Percentiles rank a stretch among this genome's conserved stretches.
These are phyloP conservation scores for Hydrangea macrophylla DNA, from an alignment of 148 eudicot species.

Conservation along the genomic window DNA sequence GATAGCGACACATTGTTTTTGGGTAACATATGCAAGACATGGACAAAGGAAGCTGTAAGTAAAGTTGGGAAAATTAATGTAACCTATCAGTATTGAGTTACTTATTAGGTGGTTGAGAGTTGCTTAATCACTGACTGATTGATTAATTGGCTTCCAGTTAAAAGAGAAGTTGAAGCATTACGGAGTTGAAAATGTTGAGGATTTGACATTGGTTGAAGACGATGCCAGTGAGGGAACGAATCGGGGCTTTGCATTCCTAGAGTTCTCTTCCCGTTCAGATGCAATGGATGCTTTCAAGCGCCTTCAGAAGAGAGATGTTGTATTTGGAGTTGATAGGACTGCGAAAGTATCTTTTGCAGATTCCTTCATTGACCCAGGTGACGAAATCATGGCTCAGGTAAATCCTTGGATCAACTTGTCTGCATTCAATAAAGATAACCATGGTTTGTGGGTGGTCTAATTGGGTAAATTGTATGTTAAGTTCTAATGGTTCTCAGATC, in stretches of 20 bases:
- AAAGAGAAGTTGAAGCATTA: constrained; percentile 77
- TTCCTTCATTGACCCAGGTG: constrained; percentile 95
- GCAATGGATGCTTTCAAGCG: constrained; percentile 99
- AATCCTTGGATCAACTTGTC: constrained; percentile 21
- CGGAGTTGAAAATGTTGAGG: constrained; percentile 85
- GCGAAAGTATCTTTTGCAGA: constrained; percentile 99
- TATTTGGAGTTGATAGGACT: constrained; percentile 90
- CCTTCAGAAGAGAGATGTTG: constrained; percentile 82
- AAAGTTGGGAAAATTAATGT: constrained; percentile 29
- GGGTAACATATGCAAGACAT: constrained; percentile 98
- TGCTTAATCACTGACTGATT: constrained; percentile 34
- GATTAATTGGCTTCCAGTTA: constrained; percentile 67
- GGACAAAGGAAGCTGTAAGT: constrained; percentile 99
- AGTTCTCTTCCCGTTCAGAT: constrained; percentile 85
- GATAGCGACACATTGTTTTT: constrained; percentile 94
- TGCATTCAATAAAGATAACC: constrained; percentile 6
- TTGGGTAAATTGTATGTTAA: too few relatives aligned
- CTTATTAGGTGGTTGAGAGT: constrained; percentile 32
- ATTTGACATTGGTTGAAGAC: constrained; percentile 91
- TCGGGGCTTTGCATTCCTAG: constrained; percentile 95
- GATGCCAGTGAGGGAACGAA: constrained; percentile 73
- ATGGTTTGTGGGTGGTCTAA: constrained; percentile 3
- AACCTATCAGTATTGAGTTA: constrained; percentile 21
- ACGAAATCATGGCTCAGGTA: constrained; percentile 99
- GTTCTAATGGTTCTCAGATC: background rate